These are phyloP conservation scores for Lumnitzera littorea DNA, from an alignment of 345 rosid species.

Conservation along the genomic window DNA sequence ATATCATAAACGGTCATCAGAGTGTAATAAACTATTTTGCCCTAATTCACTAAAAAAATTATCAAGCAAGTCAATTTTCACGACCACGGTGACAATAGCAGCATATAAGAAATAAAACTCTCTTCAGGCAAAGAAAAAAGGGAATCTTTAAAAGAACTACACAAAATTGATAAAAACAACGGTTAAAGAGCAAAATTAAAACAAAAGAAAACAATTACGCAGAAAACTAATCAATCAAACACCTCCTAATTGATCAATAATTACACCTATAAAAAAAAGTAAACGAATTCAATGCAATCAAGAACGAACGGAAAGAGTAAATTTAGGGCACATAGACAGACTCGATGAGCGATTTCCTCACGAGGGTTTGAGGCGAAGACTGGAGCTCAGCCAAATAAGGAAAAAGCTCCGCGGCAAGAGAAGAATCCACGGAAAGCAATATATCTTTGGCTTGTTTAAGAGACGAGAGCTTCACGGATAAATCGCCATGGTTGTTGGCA, in stretches of 20 bases:
- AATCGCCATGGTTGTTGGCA: conserved; percentile 69
- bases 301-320: conserved; percentile 1
- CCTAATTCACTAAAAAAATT: too few species aligned
- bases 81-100: too few species aligned
- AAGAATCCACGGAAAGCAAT: conserved; percentile 50
- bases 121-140: too few species aligned
- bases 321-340: conserved; percentile 46
- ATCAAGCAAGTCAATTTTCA: too few species aligned
- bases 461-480: conserved; percentile 87
- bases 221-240: neutral
- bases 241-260: neutral
- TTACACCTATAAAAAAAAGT: neutral
- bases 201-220: neutral
- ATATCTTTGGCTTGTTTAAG: conserved; percentile 73
- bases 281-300: conserved; percentile 5
- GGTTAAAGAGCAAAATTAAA: too few species aligned
- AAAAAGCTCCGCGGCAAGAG: conserved; percentile 68
- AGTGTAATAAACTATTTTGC: too few species aligned
- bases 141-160: too few species aligned
- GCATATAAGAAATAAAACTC: too few species aligned
- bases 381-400: conserved; percentile 77
- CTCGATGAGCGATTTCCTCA: conserved; percentile 68
- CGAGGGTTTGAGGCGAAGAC: conserved; percentile 61
- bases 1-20: too few species aligned
- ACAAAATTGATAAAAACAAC: too few species aligned